Conservation (phyloP, 1,284 basidiomycete species). For the Rhodotorula glutinis region DNA sequence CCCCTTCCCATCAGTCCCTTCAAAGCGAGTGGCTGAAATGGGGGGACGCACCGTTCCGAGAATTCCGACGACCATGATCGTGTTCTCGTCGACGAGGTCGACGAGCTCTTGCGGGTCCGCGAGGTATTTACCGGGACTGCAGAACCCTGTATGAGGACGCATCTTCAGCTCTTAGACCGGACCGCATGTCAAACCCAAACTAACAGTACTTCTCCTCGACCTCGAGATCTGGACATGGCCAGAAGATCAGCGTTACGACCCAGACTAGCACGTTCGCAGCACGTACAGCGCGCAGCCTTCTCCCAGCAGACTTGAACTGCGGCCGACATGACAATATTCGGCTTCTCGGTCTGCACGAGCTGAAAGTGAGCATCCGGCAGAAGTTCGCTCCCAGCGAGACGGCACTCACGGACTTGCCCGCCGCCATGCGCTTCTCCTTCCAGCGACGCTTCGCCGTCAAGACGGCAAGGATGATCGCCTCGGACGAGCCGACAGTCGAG, state of each 20-base stretch:
- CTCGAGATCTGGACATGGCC: constrained; percentile 39
- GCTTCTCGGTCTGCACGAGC: constrained; percentile 36
- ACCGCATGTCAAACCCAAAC: not conserved
- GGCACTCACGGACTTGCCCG: constrained; percentile 41
- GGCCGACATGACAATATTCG: constrained; percentile 48
- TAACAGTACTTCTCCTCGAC: constrained; percentile 41
- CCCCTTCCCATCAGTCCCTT: no score
- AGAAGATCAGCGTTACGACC: no score
- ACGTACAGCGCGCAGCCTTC: constrained; percentile 38
- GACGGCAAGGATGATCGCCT: constrained; percentile 48
- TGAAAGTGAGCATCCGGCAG: not conserved
- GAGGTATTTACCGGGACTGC: constrained; percentile 44
- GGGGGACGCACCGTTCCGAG: constrained; percentile 53
- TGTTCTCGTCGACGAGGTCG: constrained; percentile 51
- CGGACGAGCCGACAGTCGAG: constrained; percentile 47
- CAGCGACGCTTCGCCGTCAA: constrained; percentile 47
- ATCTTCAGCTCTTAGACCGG: no score
- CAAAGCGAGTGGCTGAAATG: no score
- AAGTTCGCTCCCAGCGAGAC: not conserved
- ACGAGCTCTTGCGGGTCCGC: constrained; percentile 52
- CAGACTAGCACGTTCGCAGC: not conserved
- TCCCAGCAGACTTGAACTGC: constrained; percentile 49
- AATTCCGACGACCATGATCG: constrained; percentile 47
- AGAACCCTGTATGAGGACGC: constrained; percentile 16
- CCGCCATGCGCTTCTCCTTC: constrained; percentile 45